A percentile compares a stretch with the other conserved stretches of the same genome.
phyloP scores from a whole-genome alignment of 306 rosid genomes.

The Chamaecrista fasciculata region DNA sequence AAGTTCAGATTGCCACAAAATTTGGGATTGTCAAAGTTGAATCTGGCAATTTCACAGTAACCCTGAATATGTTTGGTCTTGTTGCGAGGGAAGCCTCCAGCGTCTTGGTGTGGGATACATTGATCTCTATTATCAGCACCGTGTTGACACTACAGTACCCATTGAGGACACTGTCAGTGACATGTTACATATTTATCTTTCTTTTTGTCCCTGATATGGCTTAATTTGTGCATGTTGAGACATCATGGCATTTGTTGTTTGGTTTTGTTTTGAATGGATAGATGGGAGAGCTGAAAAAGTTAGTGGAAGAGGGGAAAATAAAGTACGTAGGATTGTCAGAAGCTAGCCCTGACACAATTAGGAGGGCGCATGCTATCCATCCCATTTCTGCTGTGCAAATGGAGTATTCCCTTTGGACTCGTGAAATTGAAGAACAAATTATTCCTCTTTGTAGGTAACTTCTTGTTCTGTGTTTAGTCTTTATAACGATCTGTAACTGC shows the following conservation, averaged over 20 bases:
- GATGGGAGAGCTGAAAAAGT: constrained; percentile 62
- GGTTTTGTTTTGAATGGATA: constrained; percentile 18
- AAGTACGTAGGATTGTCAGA: constrained; percentile 71
- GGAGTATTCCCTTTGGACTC: constrained; percentile 82
- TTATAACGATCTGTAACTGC: background rate
- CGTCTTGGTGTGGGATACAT: constrained; percentile 73
- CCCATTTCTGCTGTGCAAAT: constrained; percentile 72
- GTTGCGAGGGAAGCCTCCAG: constrained; percentile 71
- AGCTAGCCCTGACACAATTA: constrained; percentile 65
- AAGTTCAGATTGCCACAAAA: constrained; percentile 74
- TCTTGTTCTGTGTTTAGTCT: too few relatives aligned
- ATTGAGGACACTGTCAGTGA: constrained; percentile 76
- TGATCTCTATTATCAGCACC: constrained; percentile 88
- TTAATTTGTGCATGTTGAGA: background rate
- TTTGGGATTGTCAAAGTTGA: constrained; percentile 58
- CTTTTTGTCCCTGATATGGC: background rate
- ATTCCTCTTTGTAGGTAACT: constrained; percentile 64
- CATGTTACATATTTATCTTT: background rate
- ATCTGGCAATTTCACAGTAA: constrained; percentile 30
- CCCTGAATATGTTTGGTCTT: constrained; percentile 77
- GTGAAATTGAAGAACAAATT: constrained; percentile 66
- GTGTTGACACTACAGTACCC: constrained; percentile 67
- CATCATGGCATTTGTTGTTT: too few relatives aligned
- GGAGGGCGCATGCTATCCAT: constrained; percentile 81
- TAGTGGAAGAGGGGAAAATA: constrained; percentile 66